Evolutionary conservation across 2,329 filamentous ascomycete genomes (phyloP).

Genomic region (Nannizziopsis arthrosporioides): DNA sequence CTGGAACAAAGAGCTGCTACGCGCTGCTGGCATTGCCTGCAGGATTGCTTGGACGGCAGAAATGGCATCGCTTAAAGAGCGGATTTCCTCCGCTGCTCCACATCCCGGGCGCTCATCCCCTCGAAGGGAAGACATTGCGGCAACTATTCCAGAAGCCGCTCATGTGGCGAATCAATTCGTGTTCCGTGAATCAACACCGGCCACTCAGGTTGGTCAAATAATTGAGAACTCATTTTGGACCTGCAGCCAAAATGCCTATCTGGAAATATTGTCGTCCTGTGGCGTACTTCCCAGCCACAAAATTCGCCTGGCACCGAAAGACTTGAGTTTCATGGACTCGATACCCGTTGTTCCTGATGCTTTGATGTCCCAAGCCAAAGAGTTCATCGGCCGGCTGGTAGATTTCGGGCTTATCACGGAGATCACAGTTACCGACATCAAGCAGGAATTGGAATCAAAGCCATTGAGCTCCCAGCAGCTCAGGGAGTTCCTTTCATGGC

Average conservation of each 20-base stretch:
- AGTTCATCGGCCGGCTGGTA: conserved; percentile 67
- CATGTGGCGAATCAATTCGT: conserved; percentile 81
- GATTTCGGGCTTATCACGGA: conserved; percentile 79
- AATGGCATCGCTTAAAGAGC: conserved; percentile 62
- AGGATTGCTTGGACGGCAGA: conserved; percentile 79
- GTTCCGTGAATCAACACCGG: conserved; percentile 82
- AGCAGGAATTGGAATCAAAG: conserved; percentile 66
- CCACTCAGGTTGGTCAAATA: conserved; percentile 65
- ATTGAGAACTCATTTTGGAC: conserved; percentile 97
- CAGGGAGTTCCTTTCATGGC: conserved; percentile 73
- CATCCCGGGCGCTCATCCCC: conserved; percentile 42
- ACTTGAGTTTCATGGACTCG: conserved; percentile 68
- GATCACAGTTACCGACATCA: conserved; percentile 78
- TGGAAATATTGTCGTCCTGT: conserved; percentile 78
- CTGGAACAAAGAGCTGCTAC: conserved; percentile 90
- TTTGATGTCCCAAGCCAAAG: conserved; percentile 53
- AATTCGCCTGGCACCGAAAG: conserved; percentile 63
- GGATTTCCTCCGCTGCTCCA: conserved; percentile 38
- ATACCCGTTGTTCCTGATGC: conserved; percentile 76
- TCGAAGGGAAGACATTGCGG: conserved; percentile 51
- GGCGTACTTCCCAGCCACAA: conserved; percentile 76
- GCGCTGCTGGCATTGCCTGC: conserved; percentile 80
- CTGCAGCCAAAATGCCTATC: conserved; percentile 66
- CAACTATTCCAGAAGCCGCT: conserved; percentile 63
- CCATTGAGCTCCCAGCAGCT: conserved; percentile 70